Evolutionary conservation across 108 stramenopile genomes (phyloP).

Genomic region (Discostella pseudostelligera): DNA sequence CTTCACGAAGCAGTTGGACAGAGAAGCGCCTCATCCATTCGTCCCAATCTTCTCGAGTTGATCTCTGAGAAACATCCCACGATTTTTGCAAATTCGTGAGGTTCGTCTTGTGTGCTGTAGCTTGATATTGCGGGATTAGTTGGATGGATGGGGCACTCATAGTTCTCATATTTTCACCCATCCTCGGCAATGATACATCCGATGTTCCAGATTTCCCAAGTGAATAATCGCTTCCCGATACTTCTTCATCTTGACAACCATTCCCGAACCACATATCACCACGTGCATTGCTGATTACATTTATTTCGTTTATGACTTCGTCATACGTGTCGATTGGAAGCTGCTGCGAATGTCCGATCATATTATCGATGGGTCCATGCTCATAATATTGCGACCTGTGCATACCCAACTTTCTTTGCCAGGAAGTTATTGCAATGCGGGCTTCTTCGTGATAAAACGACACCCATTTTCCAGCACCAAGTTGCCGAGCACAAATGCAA

Average conservation of each 20-base stretch:
- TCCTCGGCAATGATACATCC: constrained; percentile 36
- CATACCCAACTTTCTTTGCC: constrained; percentile 48
- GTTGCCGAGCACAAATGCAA: constrained; percentile 70
- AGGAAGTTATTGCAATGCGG: constrained; percentile 47
- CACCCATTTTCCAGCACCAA: constrained; percentile 69
- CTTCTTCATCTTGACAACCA: constrained; percentile 16
- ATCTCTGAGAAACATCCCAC: constrained; percentile 91
- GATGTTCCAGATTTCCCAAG: constrained; percentile 34
- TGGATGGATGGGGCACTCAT: constrained; percentile 44
- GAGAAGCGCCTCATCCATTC: constrained; percentile 95
- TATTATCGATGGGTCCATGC: constrained; percentile 11
- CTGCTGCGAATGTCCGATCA: neutral
- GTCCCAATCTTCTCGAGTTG: constrained; percentile 94
- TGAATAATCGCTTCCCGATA: constrained; percentile 27
- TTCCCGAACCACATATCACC: constrained; percentile 15
- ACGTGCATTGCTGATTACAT: constrained; percentile 4
- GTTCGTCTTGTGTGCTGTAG: constrained; percentile 51
- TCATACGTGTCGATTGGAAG: constrained; percentile 47
- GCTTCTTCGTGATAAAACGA: constrained; percentile 69
- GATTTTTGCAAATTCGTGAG: constrained; percentile 81
- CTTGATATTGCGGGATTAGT: constrained; percentile 32
- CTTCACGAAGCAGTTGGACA: constrained; percentile 93
- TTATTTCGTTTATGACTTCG: constrained; percentile 46
- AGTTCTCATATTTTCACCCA: constrained; percentile 20
- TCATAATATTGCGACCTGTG: constrained; percentile 1